These are phyloP conservation scores for Astrocystis sublimbata DNA, from an alignment of 495 filamentous ascomycete species.

Conservation along the genomic window DNA sequence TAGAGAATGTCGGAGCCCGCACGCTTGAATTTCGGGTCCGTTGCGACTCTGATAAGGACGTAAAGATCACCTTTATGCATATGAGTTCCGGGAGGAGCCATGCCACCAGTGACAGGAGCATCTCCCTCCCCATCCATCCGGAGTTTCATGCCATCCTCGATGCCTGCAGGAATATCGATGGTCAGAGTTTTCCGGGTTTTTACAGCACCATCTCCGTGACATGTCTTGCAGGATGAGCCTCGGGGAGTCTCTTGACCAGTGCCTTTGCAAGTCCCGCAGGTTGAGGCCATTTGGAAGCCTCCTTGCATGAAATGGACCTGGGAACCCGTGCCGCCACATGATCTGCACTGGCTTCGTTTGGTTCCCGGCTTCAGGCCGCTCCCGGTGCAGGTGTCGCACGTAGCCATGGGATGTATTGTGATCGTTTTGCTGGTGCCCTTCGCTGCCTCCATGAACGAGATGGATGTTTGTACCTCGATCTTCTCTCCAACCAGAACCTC, in stretches of 20 bases:
- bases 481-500: conserved; percentile 82
- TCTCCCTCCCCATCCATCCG: conserved; percentile 82
- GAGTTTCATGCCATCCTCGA: conserved; percentile 93
- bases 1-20: conserved; percentile 87
- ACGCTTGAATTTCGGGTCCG: conserved; percentile 84
- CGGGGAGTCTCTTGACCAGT: conserved; percentile 69
- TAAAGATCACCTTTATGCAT: conserved; percentile 79
- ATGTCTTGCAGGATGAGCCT: conserved; percentile 76
- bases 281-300: conserved; percentile 93
- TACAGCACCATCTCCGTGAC: conserved; percentile 74
- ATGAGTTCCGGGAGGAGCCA: conserved; percentile 56
- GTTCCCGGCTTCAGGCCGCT: conserved; percentile 81
- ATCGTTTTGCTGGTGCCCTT: conserved; percentile 83
- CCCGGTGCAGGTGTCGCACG: conserved; percentile 80
- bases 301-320: conserved; percentile 85
- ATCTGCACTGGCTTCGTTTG: conserved; percentile 68
- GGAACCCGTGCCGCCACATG: conserved; percentile 83
- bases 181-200: conserved; percentile 75
- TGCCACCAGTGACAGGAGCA: conserved; percentile 69
- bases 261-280: conserved; percentile 79
- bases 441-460: conserved; percentile 95
- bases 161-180: conserved; percentile 88
- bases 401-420: conserved; percentile 69
- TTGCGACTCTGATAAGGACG: conserved; percentile 77
- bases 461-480: conserved; percentile 88